Percentiles rank a stretch among this genome's conserved stretches.
Evolutionary conservation across 164 flowering plant species (phyloP).

Genomic region (Vitis rotundifolia): DNA sequence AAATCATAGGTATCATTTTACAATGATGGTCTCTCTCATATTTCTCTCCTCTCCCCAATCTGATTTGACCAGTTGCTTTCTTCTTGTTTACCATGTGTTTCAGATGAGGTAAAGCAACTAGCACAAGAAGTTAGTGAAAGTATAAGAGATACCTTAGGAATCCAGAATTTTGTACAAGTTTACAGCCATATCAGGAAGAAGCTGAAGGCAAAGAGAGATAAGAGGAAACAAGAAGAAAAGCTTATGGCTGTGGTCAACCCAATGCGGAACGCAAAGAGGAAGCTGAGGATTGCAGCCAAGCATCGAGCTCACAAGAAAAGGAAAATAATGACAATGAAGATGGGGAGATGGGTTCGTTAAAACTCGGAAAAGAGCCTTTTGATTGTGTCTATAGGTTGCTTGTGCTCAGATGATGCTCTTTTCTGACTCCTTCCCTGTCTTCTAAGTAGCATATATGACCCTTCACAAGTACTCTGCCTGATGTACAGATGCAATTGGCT

Average conservation of each 20-base stretch:
- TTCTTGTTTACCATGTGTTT: not conserved
- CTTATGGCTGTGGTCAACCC: slow-evolving; percentile 84
- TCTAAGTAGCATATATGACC: no score
- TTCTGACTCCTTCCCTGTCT: no score
- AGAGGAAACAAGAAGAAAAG: slow-evolving; percentile 72
- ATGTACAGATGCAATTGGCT: no score
- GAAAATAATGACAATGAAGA: slow-evolving; percentile 72
- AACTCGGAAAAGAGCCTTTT: no score
- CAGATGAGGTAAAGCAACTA: slow-evolving; percentile 76
- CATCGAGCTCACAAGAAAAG: slow-evolving; percentile 76
- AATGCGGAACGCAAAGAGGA: slow-evolving; percentile 78
- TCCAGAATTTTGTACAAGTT: slow-evolving; percentile 45
- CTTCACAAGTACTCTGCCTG: no score
- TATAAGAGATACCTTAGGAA: slow-evolving; percentile 48
- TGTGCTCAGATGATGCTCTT: no score
- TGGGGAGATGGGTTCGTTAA: slow-evolving; percentile 53
- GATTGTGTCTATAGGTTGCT: no score
- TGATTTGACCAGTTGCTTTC: no score
- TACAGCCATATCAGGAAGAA: slow-evolving; percentile 57
- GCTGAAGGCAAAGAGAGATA: slow-evolving; percentile 71
- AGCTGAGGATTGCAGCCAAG: slow-evolving; percentile 63
- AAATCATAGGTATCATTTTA: no score
- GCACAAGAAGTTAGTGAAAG: slow-evolving; percentile 60
- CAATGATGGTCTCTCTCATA: not conserved
- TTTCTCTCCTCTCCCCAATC: not conserved